phyloP scores from a whole-genome alignment of 495 filamentous ascomycete species.

The Penicillium roqueforti region DNA sequence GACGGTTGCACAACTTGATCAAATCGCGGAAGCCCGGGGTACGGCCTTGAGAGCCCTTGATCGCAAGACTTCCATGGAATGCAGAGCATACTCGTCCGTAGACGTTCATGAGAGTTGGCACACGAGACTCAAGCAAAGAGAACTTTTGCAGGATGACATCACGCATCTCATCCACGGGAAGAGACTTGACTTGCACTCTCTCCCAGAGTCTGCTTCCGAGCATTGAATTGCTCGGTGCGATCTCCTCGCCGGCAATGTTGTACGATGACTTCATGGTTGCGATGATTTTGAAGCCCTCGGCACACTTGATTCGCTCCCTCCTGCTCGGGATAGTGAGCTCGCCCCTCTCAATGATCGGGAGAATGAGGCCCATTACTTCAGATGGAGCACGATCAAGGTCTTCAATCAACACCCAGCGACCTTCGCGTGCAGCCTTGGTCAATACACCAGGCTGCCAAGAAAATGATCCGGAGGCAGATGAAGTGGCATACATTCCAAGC shows the following conservation, averaged over 20 bases:
- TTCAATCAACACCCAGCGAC: constrained; percentile 94
- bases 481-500: constrained; percentile 89
- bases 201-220: constrained; percentile 83
- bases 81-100: constrained; percentile 62
- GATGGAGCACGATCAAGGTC: constrained; percentile 95
- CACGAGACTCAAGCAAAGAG: constrained; percentile 64
- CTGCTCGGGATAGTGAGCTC: constrained; percentile 83
- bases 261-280: constrained; percentile 79
- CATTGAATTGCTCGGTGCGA: constrained; percentile 49
- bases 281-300: constrained; percentile 81
- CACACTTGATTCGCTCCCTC: constrained; percentile 77
- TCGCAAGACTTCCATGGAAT: constrained; percentile 45
- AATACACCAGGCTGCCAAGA: constrained; percentile 90
- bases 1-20: constrained; percentile 80
- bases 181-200: constrained; percentile 61
- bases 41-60: constrained; percentile 45
- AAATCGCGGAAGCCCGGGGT: constrained; percentile 71
- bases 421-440: constrained; percentile 88
- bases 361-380: constrained; percentile 84
- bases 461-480: constrained; percentile 77
- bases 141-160: constrained; percentile 67
- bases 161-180: constrained; percentile 64
- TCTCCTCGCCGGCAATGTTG: constrained; percentile 66
- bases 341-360: constrained; percentile 83
- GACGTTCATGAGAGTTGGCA: constrained; percentile 67